Percentiles rank a stretch among this genome's conserved stretches.
These are phyloP conservation scores for Ceratobasidium sp. DNA, from an alignment of 1,284 basidiomycete species.

Conservation along the genomic window DNA sequence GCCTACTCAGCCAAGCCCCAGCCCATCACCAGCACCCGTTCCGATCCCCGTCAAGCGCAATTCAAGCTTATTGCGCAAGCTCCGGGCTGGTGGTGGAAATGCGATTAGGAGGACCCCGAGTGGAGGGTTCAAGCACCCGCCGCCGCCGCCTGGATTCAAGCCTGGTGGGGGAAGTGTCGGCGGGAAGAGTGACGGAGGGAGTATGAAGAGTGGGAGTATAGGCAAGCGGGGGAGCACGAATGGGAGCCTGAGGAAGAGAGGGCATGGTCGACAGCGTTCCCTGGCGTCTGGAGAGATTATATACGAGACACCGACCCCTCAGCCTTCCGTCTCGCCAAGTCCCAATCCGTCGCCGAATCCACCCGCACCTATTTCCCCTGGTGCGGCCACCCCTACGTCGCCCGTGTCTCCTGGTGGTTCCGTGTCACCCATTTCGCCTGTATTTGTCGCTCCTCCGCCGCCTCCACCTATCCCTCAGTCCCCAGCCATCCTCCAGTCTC, in stretches of 20 bases:
- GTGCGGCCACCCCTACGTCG: neutral
- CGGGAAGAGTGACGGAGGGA: slow-evolving; percentile 1
- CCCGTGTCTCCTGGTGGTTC: neutral
- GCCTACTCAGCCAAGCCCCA: neutral
- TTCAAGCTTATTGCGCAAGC: slow-evolving; percentile 35
- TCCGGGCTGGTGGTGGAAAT: slow-evolving; percentile 6
- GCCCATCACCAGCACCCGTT: neutral
- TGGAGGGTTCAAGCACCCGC: slow-evolving; percentile 34
- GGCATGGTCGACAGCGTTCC: neutral
- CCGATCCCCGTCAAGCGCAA: slow-evolving; percentile 34
- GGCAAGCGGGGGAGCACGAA: neutral
- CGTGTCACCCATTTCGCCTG: neutral
- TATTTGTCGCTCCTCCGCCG: slow-evolving; percentile 31
- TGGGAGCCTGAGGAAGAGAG: neutral
- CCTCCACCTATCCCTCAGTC: slow-evolving; percentile 15
- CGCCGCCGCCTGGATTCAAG: slow-evolving; percentile 22
- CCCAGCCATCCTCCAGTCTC: neutral
- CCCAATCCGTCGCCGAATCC: slow-evolving; percentile 6
- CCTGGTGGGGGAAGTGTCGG: neutral
- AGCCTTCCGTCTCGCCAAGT: neutral
- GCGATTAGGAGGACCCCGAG: slow-evolving; percentile 10
- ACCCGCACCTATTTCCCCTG: neutral
- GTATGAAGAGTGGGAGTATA: neutral
- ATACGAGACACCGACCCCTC: slow-evolving; percentile 32
- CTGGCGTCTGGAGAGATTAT: slow-evolving; percentile 42